Base-by-base conservation (phyloP, 129 eudicot species). In the Lactuca sativa region DNA sequence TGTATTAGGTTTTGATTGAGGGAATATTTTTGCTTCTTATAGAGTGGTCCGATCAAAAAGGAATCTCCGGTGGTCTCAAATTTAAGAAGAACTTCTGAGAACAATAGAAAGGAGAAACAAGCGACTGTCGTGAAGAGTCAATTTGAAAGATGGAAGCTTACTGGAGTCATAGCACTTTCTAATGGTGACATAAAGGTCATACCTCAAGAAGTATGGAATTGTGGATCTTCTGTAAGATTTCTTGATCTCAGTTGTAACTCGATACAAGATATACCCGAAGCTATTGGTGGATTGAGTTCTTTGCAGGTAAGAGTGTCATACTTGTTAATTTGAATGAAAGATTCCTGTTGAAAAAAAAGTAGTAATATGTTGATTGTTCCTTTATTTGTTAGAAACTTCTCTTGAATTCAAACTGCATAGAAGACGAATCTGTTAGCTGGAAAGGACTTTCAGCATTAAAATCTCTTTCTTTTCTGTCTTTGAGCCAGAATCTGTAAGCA, bases 1-100 rank as follows among this genome's bases (percentile, higher is more conserved):
- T 12, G 34, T 56, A 8, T 41, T 13, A 76, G 48, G 58, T 55
- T 72, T 11, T 74, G 64, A 10, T 47, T 52, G 59, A 69, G 67
- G 52, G 59, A 9, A 25, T 31, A 7, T 16, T 4, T 57, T 56
- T 64, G 65, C n/a, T 64, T 48, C n/a, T 62, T 51, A n/a, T 74
- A 93, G 99, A 91, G 87, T 60, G 97, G 88, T 53, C 97, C 97
- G 14, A 74, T 87, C 56, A 83, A 77, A 66, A 95, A 85, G 77
- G 96, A 90, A 74, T 61, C 84, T 51, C 74, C 80, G 2, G 82
- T 15, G n/a, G 66, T 58, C 36, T 40, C 82, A 4, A 78, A 32
- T 67, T 61, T 47, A 31, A 66, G 75, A 57, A 80, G 76, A 56
- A 61, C 38, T 59, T 11, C 76, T 0, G 82, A 80, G 64, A 51